Base-by-base conservation (phyloP, 164 flowering plant species). In the Pachysandra terminalis region DNA sequence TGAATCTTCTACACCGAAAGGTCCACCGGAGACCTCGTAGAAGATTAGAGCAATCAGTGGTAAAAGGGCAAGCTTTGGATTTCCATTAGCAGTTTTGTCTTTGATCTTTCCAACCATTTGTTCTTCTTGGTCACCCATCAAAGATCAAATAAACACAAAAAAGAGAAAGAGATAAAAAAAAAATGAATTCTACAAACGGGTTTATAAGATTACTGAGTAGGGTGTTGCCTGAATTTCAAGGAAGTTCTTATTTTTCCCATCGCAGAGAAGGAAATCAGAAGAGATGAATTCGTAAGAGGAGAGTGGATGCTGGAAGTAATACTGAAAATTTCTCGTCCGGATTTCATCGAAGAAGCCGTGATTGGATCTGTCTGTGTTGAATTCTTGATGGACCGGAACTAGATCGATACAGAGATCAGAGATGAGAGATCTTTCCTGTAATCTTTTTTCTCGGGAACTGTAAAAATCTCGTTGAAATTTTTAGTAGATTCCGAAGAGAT, bases 1-100 rank as follows among this genome's bases (percentile, higher is more conserved):
- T 12, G 96, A 86, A 73, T 90, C 96, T 75, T 93, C 98, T 0
- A 93, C 83, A 15, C 98, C 97, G 70, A 90, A 93, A 27, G 98
- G 98, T 49, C 98, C n/a, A n/a, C n/a, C n/a, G n/a, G n/a, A n/a
- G n/a, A n/a, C n/a, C n/a, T n/a, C n/a, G n/a, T n/a, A n/a, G 83
- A 90, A 90, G 54, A 93, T 93, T 8, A 93, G 74, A 51, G 93
- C 93, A 17, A 90, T 82, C 1, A 93, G 85, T 41, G 98, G 96
- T 52, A 89, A 56, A 9, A 93, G 64, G 0, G 93, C 82, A 9
- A 93, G 64, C 54, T 86, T 93, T 55, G 86, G 85, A 58, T 68
- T 85, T 49, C 75, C 7, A 63, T 76, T 84, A 0, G 67, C 70
- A 54, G 60, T 49, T 57, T 22, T 56, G 24, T 59, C 63, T 59